Base-by-base conservation (phyloP, 192 early-diverging fungal genomes). In the Chytriomyces hyalinus region DNA sequence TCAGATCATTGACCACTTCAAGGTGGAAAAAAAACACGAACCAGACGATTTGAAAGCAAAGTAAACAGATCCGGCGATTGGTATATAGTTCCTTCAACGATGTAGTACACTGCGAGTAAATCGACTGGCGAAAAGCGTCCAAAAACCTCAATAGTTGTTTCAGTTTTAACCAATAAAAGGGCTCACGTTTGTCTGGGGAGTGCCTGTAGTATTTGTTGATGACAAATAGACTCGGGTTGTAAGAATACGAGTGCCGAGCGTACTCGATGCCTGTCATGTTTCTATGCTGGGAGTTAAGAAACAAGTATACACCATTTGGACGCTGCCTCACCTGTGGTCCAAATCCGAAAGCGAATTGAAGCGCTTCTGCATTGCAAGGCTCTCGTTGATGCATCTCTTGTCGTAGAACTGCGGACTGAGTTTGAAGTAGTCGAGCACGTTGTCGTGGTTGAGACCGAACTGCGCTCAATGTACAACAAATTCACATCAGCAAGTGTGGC, bases 71-170 rank as follows among this genome's bases (percentile, higher is more conserved):
- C 80, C n/a, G 87, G 87, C 36, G 87, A 62, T 65, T 88, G 87
- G 65, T 85, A 88, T 11, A 88, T 84, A 9, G 87, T 86, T 3
- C 87, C 87, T 43, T 88, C 83, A 24, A 83, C 77, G 49, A 88
- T 80, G 73, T 86, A 88, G 67, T 88, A 88, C 0, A 80, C 75
- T 26, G 76, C 83, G 8, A 86, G 9, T 4, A 83, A 75, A 43
- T 87, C 83, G 8, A 65, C 79, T 87, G 44, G 15, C 20, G 64
- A 75, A 60, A 50, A 73, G 59, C 28, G 11, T 67, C 17, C 13
- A 43, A 48, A 15, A 46, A 3, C 13, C 2, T 20, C 53, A 36
- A 13, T 62, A 46, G 26, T n/a, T 83, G 36, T 45, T 36, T 24
- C 5, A 61, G 20, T 64, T 78, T 17, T 78, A 17, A 15, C 43